Conservation (phyloP, 306 rosid genomes). For the Cercis canadensis region DNA sequence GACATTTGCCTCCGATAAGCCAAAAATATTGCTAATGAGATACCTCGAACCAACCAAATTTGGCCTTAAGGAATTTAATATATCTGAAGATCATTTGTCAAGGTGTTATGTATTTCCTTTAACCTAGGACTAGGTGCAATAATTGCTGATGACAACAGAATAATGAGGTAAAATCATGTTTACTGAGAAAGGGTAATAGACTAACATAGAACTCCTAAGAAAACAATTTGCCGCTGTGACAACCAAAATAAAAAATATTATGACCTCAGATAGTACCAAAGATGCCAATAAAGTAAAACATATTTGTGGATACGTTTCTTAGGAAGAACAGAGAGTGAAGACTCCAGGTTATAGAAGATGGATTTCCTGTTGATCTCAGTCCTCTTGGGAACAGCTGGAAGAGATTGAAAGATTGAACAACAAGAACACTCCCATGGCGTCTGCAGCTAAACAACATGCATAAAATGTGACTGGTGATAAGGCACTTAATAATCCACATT, state of each 20-base stretch:
- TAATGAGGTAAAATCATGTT: slow-evolving; percentile 21
- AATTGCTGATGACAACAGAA: slow-evolving; percentile 15
- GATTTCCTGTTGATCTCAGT: slow-evolving; percentile 58
- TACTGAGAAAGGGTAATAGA: not conserved
- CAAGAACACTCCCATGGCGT: slow-evolving; percentile 52
- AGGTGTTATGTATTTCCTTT: slow-evolving; percentile 40
- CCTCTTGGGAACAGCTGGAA: slow-evolving; percentile 45
- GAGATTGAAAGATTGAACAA: slow-evolving; percentile 51
- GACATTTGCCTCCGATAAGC: slow-evolving; percentile 48
- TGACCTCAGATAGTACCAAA: slow-evolving; percentile 13
- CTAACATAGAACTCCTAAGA: slow-evolving; percentile 14
- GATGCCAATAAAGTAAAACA: slow-evolving; percentile 17
- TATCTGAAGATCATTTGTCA: slow-evolving; percentile 63
- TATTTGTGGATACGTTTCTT: slow-evolving; percentile 66
- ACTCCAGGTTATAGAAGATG: slow-evolving; percentile 62
- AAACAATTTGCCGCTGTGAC: slow-evolving; percentile 1
- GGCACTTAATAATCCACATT: slow-evolving; percentile 24
- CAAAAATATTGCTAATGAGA: slow-evolving; percentile 64
- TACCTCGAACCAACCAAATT: slow-evolving; percentile 53
- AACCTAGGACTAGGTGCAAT: slow-evolving; percentile 9
- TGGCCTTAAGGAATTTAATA: slow-evolving; percentile 63
- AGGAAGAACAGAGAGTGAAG: slow-evolving; percentile 58
- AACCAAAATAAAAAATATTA: not conserved
- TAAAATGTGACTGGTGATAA: not conserved
- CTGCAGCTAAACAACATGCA: slow-evolving; percentile 46